These are phyloP conservation scores for Alternaria metachromatica DNA, from an alignment of 2,329 filamentous ascomycete genomes.

Conservation along the genomic window DNA sequence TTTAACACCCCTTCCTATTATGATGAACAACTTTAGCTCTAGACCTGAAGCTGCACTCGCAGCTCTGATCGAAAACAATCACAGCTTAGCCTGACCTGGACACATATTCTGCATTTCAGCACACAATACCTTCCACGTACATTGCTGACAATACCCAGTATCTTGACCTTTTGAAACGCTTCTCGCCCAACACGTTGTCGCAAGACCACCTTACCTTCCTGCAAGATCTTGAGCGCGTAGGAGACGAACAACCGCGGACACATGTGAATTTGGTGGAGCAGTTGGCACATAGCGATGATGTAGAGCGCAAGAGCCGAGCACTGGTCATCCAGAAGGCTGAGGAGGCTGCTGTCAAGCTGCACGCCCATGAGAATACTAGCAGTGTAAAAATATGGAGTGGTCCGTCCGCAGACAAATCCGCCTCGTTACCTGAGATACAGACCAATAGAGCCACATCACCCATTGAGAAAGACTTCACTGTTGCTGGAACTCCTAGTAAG, in stretches of 20 bases:
- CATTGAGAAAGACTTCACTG: conserved; percentile 89
- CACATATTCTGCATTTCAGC: conserved; percentile 5
- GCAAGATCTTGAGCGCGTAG: conserved; percentile 47
- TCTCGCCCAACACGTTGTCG: conserved; percentile 46
- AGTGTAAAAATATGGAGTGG: conserved; percentile 53
- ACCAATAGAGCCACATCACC: conserved; percentile 50
- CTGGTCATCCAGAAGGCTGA: conserved; percentile 45
- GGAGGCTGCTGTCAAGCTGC: conserved; percentile 38
- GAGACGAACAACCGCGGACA: conserved; percentile 34
- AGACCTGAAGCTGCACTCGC: conserved; percentile 57
- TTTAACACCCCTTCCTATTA: conserved; percentile 22
- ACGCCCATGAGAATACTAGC: conserved; percentile 26
- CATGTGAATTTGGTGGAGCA: conserved; percentile 44
- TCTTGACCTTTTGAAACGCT: conserved; percentile 49
- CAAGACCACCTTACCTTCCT: conserved; percentile 51
- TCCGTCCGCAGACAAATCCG: conserved; percentile 41
- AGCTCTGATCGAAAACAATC: conserved; percentile 54
- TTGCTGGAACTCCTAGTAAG: conserved; percentile 78
- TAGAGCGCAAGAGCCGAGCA: conserved; percentile 42
- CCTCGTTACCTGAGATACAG: conserved; percentile 30
- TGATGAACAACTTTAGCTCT: conserved; percentile 60
- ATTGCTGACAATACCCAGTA: conserved; percentile 43
- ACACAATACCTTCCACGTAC: neutral
- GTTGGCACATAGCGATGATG: conserved; percentile 44
- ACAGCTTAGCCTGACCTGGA: conserved; percentile 51